Evolutionary conservation across 1,284 basidiomycete genomes (phyloP), one percentile per base, ranked within the genome.

Genomic region (Pseudozyma pruni): DNA sequence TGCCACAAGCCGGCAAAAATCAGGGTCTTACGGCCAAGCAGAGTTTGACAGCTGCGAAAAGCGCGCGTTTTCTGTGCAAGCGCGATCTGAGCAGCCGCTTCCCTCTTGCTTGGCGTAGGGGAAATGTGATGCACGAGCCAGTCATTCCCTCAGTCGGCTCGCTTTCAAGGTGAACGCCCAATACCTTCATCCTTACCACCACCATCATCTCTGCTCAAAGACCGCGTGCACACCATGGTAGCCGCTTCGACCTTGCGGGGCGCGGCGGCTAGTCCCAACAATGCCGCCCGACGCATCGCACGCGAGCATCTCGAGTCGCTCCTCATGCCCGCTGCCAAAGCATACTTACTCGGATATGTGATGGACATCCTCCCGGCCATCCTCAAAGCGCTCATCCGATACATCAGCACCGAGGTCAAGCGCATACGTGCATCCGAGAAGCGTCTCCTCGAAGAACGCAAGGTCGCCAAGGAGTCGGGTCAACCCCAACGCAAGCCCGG

Each of bases 361-460:
- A 61, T 76, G 55, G 77, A 79, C 49, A 61, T 69, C 45, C 55
- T 79, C 6, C 77, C 77, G 10, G 62, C 75, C 45, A 63, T 79
- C 38, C 66, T 79, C 58, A 79, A 78, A 39, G 63, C 61, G 9
- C 50, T 79, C 40, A 52, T 79, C 38, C 53, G 57, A 13, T 79
- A 64, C 56, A 43, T 72, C 50, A 55, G 55, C 27, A 14, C 44
- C 46, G 69, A 72, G 44, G 39, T 67, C 40, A 66, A 62, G 34
- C 59, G 62, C 29, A 63, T 76, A 33, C 56, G 53, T 9, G 41
- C 37, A 4, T 52, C 50, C 33, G 66, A 69, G 20, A 63, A 56
- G 34, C 52, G 74, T 3, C 52, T 55, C 17, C 39, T 55, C 25
- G 64, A 75, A 35, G 71, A 75, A 38, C 59, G 56, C 14, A 25